A percentile compares a stretch with the other conserved stretches of the same genome.
Evolutionary conservation across 2,329 filamentous ascomycete genomes (phyloP).

Genomic region (Zasmidium cellare): DNA sequence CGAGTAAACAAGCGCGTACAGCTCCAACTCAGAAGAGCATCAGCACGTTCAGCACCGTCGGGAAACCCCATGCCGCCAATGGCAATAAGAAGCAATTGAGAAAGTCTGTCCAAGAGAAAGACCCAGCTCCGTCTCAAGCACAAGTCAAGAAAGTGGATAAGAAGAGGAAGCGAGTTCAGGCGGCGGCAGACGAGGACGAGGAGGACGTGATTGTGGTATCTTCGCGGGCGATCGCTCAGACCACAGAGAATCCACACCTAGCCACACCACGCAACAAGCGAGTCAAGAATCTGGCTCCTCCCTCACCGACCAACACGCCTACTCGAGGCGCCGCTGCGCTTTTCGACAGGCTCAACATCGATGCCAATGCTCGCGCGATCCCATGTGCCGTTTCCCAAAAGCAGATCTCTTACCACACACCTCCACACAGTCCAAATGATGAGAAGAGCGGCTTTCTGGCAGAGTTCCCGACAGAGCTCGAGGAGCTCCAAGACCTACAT

Average conservation of each 20-base stretch:
- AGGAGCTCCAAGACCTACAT: conserved; percentile 48
- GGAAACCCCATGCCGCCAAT: conserved; percentile 15
- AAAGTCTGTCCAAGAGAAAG: conserved; percentile 20
- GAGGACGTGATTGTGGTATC: conserved; percentile 22
- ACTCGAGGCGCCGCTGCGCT: conserved; percentile 35
- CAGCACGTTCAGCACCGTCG: conserved; percentile 23
- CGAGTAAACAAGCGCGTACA: conserved; percentile 27
- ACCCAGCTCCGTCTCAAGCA: conserved; percentile 18
- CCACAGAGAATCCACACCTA: conserved; percentile 3
- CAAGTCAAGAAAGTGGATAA: conserved; percentile 14
- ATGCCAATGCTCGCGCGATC: conserved; percentile 20
- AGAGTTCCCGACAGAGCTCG: conserved; percentile 42
- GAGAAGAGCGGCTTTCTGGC: conserved; percentile 17
- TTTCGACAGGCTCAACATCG: conserved; percentile 36
- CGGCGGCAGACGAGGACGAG: conserved; percentile 24
- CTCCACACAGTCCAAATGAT: conserved; percentile 31
- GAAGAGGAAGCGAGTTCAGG: conserved; percentile 30
- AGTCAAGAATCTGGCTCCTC: conserved; percentile 31
- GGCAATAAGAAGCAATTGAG: conserved; percentile 22
- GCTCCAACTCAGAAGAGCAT: conserved; percentile 24
- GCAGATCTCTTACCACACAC: conserved; percentile 31
- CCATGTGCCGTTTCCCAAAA: conserved; percentile 20
- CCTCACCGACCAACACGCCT: conserved; percentile 36
- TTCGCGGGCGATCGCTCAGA: not conserved
- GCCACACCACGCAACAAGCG: conserved; percentile 35